Conservation (phyloP, 345 rosid species). For the Psidium guajava region DNA sequence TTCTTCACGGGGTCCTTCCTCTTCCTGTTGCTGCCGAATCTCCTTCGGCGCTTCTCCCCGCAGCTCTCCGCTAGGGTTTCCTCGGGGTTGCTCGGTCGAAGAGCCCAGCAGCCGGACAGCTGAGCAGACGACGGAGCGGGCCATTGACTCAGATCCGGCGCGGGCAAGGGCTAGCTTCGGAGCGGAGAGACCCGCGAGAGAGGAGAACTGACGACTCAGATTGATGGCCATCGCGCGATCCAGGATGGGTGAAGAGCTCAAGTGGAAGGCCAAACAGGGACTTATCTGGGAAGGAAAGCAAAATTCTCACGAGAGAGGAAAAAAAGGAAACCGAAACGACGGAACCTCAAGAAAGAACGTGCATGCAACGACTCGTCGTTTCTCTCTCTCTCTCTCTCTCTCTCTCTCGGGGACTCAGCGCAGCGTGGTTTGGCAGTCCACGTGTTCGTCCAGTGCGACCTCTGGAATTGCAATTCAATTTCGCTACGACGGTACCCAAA, state of each 20-base stretch:
- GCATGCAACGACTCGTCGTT: neutral
- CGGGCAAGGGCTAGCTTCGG: neutral
- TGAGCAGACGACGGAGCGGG: neutral
- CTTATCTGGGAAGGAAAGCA: neutral
- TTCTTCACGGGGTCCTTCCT: constrained; percentile 2
- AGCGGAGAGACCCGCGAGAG: neutral
- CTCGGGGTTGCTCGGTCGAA: neutral
- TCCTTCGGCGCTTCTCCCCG: constrained; percentile 11
- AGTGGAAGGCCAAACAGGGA: neutral
- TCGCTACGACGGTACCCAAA: neutral
- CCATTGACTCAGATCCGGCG: neutral
- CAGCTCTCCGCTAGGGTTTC: neutral
- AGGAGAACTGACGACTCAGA: constrained; percentile 17
- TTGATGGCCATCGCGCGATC: constrained; percentile 21
- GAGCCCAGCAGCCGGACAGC: constrained; percentile 1
- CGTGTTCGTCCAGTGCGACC: neutral
- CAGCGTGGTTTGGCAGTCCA: neutral
- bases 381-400: neutral
- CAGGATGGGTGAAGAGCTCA: neutral
- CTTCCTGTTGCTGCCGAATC: neutral
- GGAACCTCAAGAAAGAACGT: neutral
- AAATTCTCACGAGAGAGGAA: neutral
- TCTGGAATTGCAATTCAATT: neutral
- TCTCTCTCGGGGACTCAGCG: too few relatives aligned
- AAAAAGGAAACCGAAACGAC: neutral